Evolutionary conservation across 371 early-diverging fungal genomes (phyloP), one percentile per base, ranked within the genome.

Genomic region (Dichotomocladium elegans): DNA sequence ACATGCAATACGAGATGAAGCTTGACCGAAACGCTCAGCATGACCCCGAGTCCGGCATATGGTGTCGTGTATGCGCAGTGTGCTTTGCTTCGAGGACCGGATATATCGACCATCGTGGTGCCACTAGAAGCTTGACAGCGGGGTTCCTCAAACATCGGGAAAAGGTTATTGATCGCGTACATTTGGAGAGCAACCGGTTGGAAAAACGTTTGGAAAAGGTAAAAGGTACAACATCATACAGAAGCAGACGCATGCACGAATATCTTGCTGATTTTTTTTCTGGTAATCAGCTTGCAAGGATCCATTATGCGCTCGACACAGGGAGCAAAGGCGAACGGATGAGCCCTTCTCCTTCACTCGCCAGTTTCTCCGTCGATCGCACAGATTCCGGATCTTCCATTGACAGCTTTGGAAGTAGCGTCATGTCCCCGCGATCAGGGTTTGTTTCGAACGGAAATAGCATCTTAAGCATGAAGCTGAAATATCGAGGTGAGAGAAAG

Each of bases 181-280:
- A 81, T 54, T 58, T 96, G 45, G 94, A 94, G 48, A 81, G 82
- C 14, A 96, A 93, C 63, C 82, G 91, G 47, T 66, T 94, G 7
- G 93, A 93, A 58, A 89, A 90, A 64, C 75, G 96, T 11, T 67
- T 95, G 47, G 94, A 89, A 63, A 85, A 85, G 63, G 86, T 92
- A 43, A 41, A 42, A 49, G 24, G 12, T 2, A 34, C 8, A 0
- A 19, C 15, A 3, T 14, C 22, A n/a, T 15, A 14, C 22, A 21
- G n/a, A 42, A 14, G 33, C 6, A 24, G 30, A 47, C 17, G n/a
- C 1, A 17, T 47, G 10, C 15, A 47, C 21, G 3, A 22, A 33
- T 33, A 33, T 12, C 4, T 14, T 33, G 33, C 3, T 22, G 21
- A 4, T n/a, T 15, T 14, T 46, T 17, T 12, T 10, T 27, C 11